phyloP scores from a whole-genome alignment of 768 basidiomycete genomes.

The Gautieria morchelliformis region DNA sequence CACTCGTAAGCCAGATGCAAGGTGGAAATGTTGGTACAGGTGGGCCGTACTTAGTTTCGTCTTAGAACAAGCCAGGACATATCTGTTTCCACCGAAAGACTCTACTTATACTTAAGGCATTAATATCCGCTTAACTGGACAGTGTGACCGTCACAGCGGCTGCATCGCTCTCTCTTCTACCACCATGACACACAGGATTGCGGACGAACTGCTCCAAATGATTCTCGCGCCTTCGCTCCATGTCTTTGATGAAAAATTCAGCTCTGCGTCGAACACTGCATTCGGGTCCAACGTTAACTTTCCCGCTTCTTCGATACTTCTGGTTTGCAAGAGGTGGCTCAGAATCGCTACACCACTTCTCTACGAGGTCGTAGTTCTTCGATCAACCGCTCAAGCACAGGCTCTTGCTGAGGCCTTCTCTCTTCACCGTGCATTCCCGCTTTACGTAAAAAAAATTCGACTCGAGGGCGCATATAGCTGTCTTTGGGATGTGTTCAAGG shows the following conservation, averaged over 20 bases:
- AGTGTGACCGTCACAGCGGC: too few relatives aligned
- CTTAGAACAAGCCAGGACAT: too few relatives aligned
- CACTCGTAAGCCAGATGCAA: too few relatives aligned
- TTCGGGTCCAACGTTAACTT: constrained; percentile 3
- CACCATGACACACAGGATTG: background rate
- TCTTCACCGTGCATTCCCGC: constrained; percentile 27
- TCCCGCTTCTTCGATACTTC: constrained; percentile 33
- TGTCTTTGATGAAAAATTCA: background rate
- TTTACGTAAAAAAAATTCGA: background rate
- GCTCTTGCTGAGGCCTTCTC: constrained; percentile 30
- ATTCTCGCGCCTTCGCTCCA: background rate
- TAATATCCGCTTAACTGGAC: too few relatives aligned
- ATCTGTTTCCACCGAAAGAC: too few relatives aligned
- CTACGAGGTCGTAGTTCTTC: constrained; percentile 43
- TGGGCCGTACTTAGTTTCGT: constrained; percentile 15
- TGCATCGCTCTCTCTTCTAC: background rate
- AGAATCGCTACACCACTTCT: constrained; percentile 50
- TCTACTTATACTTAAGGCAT: too few relatives aligned
- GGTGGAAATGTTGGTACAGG: too few relatives aligned
- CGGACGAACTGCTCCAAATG: background rate
- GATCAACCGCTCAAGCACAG: constrained; percentile 28
- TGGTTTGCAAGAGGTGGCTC: constrained; percentile 41
- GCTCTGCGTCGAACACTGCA: background rate
- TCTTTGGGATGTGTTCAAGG: background rate
- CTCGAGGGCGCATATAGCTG: background rate